These are phyloP conservation scores for Wickerhamomyces xylosicus DNA, from an alignment of 805 yeast species.

Conservation along the genomic window DNA sequence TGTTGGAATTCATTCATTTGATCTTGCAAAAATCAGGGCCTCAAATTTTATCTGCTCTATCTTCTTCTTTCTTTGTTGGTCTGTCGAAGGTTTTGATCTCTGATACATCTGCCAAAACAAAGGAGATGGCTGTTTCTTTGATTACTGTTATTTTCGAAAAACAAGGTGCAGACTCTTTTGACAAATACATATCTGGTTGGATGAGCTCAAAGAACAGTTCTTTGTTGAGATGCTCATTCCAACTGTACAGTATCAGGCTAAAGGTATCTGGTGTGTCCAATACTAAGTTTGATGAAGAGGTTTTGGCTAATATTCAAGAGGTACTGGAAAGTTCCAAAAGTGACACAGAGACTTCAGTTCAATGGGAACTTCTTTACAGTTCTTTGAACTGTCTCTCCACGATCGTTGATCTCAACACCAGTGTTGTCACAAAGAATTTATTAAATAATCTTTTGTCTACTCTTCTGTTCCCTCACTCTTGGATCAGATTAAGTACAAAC, in stretches of 20 bases:
- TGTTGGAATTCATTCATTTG: conserved; percentile 73
- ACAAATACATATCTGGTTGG: conserved; percentile 45
- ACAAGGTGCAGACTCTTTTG: conserved; percentile 28
- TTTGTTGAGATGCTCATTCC: conserved; percentile 65
- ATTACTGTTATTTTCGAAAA: conserved; percentile 44
- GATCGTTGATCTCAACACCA: conserved; percentile 25
- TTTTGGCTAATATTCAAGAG: conserved; percentile 24
- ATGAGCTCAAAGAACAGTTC: conserved; percentile 37
- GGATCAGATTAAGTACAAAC: conserved; percentile 70
- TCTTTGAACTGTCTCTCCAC: conserved; percentile 43
- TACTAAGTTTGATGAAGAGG: conserved; percentile 32
- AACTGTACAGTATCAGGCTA: conserved; percentile 54
- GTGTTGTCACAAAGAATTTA: conserved; percentile 22
- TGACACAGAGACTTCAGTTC: conserved; percentile 31
- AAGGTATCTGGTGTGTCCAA: conserved; percentile 29
- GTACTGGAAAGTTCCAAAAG: conserved; percentile 25
- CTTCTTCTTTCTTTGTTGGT: conserved; percentile 75
- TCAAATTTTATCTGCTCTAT: conserved; percentile 46
- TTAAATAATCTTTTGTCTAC: conserved; percentile 34
- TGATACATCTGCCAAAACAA: conserved; percentile 70
- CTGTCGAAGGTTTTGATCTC: conserved; percentile 67
- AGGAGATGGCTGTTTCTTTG: conserved; percentile 70
- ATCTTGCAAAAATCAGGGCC: conserved; percentile 56
- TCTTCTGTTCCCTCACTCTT: conserved; percentile 78
- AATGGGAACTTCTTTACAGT: conserved; percentile 75